Conservation (phyloP, 1,284 basidiomycete species). For the Moniliella sp. region DNA sequence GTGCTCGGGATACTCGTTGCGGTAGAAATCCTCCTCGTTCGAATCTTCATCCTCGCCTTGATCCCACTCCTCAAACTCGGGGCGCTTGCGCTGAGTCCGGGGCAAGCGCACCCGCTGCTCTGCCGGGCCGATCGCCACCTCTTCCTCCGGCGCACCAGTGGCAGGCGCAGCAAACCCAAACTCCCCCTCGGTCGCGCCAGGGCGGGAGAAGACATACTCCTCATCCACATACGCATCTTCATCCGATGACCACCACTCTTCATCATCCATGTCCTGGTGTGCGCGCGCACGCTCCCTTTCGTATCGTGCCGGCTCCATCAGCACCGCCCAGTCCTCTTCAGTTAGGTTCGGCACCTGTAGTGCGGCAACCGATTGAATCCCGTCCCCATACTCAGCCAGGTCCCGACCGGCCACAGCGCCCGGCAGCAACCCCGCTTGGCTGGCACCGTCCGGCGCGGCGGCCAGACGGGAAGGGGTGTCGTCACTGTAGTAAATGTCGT, state of each 20-base stretch:
- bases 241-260: slow-evolving; percentile 9
- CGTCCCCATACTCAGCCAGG: not conserved
- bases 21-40: slow-evolving; percentile 29
- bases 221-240: slow-evolving; percentile 7
- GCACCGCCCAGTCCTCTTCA: not conserved
- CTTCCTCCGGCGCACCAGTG: too few relatives aligned
- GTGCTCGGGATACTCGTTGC: slow-evolving; percentile 27
- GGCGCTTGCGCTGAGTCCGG: too few relatives aligned
- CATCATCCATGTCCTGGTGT: not conserved
- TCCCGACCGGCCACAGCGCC: not conserved
- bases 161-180: too few relatives aligned
- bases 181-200: too few relatives aligned
- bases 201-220: too few relatives aligned
- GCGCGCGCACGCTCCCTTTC: too few relatives aligned
- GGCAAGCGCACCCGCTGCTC: too few relatives aligned
- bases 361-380: not conserved
- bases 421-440: not conserved
- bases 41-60: slow-evolving; percentile 29
- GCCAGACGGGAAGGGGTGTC: slow-evolving; percentile 4
- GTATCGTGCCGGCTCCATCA: not conserved
- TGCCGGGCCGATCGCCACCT: too few relatives aligned
- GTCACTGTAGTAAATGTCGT: slow-evolving; percentile 28
- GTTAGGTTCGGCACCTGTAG: not conserved
- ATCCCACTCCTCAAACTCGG: slow-evolving; percentile 9
- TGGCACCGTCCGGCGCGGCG: not conserved